These are phyloP conservation scores for Pseudocercospora cruenta DNA, from an alignment of 2,329 filamentous ascomycete species.

Conservation along the genomic window DNA sequence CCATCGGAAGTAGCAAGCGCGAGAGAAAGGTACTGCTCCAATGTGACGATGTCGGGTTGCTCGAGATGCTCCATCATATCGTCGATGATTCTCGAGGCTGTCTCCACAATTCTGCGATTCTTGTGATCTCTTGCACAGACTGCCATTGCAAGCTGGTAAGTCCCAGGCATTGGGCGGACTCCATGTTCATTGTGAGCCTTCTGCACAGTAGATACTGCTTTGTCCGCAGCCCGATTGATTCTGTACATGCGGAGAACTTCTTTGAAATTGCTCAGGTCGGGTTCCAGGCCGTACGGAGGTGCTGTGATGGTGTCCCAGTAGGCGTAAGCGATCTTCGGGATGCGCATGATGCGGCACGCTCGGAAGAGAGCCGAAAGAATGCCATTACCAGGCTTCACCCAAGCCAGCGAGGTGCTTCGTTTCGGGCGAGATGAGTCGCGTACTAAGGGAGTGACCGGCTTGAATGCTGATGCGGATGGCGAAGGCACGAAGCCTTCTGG, in stretches of 20 bases:
- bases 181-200: slow-evolving; percentile 33
- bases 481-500: slow-evolving; percentile 32
- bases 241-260: slow-evolving; percentile 70
- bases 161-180: slow-evolving; percentile 46
- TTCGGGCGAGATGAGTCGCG: slow-evolving; percentile 19
- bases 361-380: slow-evolving; percentile 71
- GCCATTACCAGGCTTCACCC: slow-evolving; percentile 55
- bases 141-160: slow-evolving; percentile 73
- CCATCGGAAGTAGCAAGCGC: slow-evolving; percentile 50
- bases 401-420: slow-evolving; percentile 36
- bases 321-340: slow-evolving; percentile 63
- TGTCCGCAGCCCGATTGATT: slow-evolving; percentile 65
- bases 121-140: slow-evolving; percentile 75
- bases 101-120: slow-evolving; percentile 69
- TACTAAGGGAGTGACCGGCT: slow-evolving; percentile 27
- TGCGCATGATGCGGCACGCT: slow-evolving; percentile 63
- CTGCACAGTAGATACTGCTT: slow-evolving; percentile 63
- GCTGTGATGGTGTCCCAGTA: slow-evolving; percentile 79
- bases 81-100: slow-evolving; percentile 67
- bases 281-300: slow-evolving; percentile 61
- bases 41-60: slow-evolving; percentile 55
- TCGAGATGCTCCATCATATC: slow-evolving; percentile 58
- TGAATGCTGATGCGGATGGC: slow-evolving; percentile 37
- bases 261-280: slow-evolving; percentile 73
- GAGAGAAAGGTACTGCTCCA: slow-evolving; percentile 62